These are phyloP conservation scores for Mollisia scopiformis DNA, from an alignment of 2,329 filamentous ascomycete species.

Conservation along the genomic window DNA sequence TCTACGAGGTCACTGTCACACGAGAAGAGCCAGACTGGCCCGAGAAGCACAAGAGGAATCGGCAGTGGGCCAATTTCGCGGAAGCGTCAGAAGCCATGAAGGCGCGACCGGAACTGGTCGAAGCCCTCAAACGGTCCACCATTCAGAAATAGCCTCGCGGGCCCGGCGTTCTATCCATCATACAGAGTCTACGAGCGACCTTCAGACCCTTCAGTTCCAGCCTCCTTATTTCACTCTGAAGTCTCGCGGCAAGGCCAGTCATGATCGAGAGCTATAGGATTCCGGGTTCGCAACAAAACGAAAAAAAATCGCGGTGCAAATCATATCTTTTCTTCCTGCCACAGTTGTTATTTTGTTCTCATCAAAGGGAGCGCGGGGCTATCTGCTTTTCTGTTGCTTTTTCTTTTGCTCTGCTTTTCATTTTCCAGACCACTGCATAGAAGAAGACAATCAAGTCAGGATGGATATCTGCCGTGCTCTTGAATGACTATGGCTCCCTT, in stretches of 20 bases:
- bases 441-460: conserved; percentile 39
- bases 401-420: conserved; percentile 33
- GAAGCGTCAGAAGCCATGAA: conserved; percentile 80
- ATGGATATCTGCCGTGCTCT: conserved; percentile 33
- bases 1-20: conserved; percentile 86
- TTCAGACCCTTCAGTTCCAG: background rate
- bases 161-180: conserved; percentile 34
- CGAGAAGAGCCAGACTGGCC: conserved; percentile 89
- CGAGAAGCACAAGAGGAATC: conserved; percentile 87
- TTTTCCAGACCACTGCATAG: conserved; percentile 35
- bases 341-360: conserved; percentile 12
- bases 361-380: conserved; percentile 22
- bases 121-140: conserved; percentile 77
- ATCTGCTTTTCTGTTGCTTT: too few species aligned
- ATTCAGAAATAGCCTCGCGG: conserved; percentile 42
- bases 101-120: conserved; percentile 81
- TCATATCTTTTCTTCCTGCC: too few species aligned
- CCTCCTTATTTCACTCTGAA: conserved; percentile 9
- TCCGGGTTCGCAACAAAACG: conserved; percentile 28
- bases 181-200: background rate
- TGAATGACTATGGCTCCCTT: conserved; percentile 27
- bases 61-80: conserved; percentile 85
- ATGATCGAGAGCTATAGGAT: conserved; percentile 31
- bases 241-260: conserved; percentile 1
- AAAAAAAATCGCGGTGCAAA: conserved; percentile 26